Evolutionary conservation across 306 rosid species (phyloP).

Genomic region (Ormosia emarginata): DNA sequence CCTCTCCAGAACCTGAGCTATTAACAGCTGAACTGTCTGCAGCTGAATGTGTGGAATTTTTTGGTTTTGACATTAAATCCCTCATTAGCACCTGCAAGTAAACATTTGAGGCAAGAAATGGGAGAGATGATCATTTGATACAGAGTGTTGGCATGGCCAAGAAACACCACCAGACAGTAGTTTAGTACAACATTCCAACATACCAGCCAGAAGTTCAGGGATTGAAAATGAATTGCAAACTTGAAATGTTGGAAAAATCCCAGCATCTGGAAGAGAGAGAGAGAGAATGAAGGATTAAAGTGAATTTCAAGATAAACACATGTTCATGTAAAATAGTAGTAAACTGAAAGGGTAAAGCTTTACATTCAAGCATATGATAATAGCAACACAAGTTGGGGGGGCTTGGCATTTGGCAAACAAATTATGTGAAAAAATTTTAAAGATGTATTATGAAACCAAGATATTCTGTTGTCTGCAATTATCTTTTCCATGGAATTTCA

Average conservation of each 20-base stretch:
- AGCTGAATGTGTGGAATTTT: slow-evolving; percentile 46
- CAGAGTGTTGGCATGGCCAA: slow-evolving; percentile 7
- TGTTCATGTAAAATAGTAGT: not conserved
- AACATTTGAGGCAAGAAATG: slow-evolving; percentile 30
- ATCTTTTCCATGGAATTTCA: not conserved
- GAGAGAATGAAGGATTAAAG: slow-evolving; percentile 12
- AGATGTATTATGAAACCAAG: not conserved
- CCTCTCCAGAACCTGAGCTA: slow-evolving; percentile 48
- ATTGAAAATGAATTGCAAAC: slow-evolving; percentile 81
- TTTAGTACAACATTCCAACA: slow-evolving; percentile 12
- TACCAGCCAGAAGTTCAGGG: slow-evolving; percentile 95
- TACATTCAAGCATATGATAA: not conserved
- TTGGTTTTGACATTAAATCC: slow-evolving; percentile 80
- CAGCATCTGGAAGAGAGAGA: slow-evolving; percentile 63
- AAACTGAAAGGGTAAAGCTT: not conserved
- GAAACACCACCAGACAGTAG: not conserved
- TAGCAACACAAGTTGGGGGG: not conserved
- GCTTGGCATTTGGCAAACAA: slow-evolving; percentile 5
- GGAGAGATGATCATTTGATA: slow-evolving; percentile 17
- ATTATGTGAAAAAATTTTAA: not conserved
- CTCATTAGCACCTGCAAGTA: slow-evolving; percentile 67
- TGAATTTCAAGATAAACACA: slow-evolving; percentile 3
- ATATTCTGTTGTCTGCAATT: not conserved
- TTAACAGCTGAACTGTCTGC: slow-evolving; percentile 46
- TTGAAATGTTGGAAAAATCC: slow-evolving; percentile 81